Evolutionary conservation across 345 rosid species (phyloP).

Genomic region (Stellera chamaejasme): DNA sequence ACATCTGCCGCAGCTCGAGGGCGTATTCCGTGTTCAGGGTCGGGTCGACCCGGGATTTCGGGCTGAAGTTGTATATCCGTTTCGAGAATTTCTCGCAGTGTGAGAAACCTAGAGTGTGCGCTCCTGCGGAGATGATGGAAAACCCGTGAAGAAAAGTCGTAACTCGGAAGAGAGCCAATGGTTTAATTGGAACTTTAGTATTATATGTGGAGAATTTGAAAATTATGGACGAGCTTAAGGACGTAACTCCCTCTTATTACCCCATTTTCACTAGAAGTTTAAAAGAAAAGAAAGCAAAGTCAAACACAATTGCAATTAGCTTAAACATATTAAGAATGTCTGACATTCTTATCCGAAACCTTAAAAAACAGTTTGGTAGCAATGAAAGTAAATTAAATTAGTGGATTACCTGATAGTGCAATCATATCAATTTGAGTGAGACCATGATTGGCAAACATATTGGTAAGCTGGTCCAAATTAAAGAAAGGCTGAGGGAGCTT

Average conservation of each 20-base stretch:
- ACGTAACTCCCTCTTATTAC: too few species aligned
- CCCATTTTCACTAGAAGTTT: too few species aligned
- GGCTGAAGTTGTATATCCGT: slow-evolving; percentile 61
- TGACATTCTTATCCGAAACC: too few species aligned
- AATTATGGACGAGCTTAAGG: background rate
- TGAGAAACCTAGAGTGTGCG: slow-evolving; percentile 71
- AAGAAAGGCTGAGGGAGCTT: slow-evolving; percentile 53
- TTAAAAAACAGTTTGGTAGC: too few species aligned
- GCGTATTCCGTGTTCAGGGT: slow-evolving; percentile 50
- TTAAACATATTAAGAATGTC: too few species aligned
- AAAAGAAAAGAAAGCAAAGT: too few species aligned
- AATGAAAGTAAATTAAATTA: too few species aligned
- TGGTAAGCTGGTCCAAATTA: slow-evolving; percentile 55
- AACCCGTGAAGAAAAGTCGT: too few species aligned
- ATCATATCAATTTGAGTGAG: slow-evolving; percentile 76
- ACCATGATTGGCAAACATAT: slow-evolving; percentile 49
- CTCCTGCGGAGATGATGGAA: slow-evolving; percentile 28
- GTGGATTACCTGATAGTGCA: slow-evolving; percentile 63
- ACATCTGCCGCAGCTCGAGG: slow-evolving; percentile 48
- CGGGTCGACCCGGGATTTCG: slow-evolving; percentile 42
- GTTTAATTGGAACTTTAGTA: too few species aligned
- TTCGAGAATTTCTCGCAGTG: slow-evolving; percentile 63
- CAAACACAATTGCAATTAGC: too few species aligned
- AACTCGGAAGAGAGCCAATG: too few species aligned
- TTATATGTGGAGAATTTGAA: background rate